Base-by-base conservation (phyloP, 2,329 filamentous ascomycete genomes). In the Aureobasidium sp. region DNA sequence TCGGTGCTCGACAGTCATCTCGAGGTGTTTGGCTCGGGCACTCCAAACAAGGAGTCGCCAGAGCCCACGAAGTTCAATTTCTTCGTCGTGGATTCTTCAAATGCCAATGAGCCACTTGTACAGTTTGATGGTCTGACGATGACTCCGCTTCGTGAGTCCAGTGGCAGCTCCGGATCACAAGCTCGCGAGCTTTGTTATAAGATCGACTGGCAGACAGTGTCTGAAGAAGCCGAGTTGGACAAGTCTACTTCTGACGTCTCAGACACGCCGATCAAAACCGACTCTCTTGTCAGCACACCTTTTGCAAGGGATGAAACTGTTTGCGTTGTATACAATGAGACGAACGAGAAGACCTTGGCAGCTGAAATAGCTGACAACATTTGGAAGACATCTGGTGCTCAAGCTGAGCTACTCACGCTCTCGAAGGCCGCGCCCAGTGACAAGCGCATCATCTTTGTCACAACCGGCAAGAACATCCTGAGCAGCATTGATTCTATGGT, bases 251-350 rank as follows among this genome's bases (percentile, higher is more conserved):
- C 52, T 9, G 22, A 56, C 12, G 29, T 42, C 2, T 31, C 40
- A 8, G 53, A 57, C 17, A 57, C 40, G 11, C 9, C 12, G 2
- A 4, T 39, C 29, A 57, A 57, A 29, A 29, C 35, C 40, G 53
- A 57, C n/a, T 57, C 53, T 42, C 53, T 57, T 35, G 53, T 57
- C 39, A 57, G 53, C 11, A 57, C 53, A n/a, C 53, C 53, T 7
- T 44, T 57, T n/a, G 35, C 14, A 8, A 44, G 53, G 15, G 53
- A 57, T 5, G 53, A 57, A 35, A n/a, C 53, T 17, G 22, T 45
- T 3, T 57, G 40, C 7, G 35, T 57, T 27, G 53, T 57, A 7
- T 57, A 57, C 29, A 35, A 35, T 8, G 40, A 45, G 11, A n/a
- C 39, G 7, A 14, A 12, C 17, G 53, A 57, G n/a, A 57, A 57